Evolutionary conservation across 2,329 filamentous ascomycete genomes (phyloP), one percentile per base, ranked within the genome.

Genomic region (Aspergillus viridinutans): DNA sequence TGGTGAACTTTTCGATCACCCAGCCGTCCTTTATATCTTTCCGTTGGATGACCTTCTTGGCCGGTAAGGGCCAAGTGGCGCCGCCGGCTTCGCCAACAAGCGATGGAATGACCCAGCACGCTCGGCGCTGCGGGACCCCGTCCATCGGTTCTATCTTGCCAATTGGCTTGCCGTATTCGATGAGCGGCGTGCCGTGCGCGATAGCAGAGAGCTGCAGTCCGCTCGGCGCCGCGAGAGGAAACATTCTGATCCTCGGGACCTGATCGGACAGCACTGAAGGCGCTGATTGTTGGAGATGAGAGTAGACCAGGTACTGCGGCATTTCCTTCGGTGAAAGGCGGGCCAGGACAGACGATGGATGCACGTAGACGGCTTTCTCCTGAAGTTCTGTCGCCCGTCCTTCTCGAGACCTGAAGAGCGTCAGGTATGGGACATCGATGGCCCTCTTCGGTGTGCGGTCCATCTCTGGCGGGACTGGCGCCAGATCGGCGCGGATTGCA

Each of bases 351-450:
- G 92, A 96, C 0, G 88, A 85, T 0, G 94, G 92, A 71, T 97
- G 94, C 48, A 97, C 84, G 70, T 90, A 97, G 1, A 97, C 91
- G 32, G 87, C 86, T 55, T 83, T 82, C 53, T 90, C 85, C 29
- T 81, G 65, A 12, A 79, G 69, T 17, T 79, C 76, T 17, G 79
- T 73, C 21, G 69, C 67, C 12, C 70, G 68, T 1, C 73, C 70
- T 21, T 79, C 68, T 47, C 84, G 70, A 71, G 59, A 90, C 79
- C 91, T 87, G 63, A 92, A 85, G 4, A 99, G 85, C 0, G 94
- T 92, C 6, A 96, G 74, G 70, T 97, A 99, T 0, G 93, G 90
- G 2, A 97, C 90, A 64, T 97, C 92, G 62, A 94, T 95, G 1
- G 92, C 90, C n/a, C 92, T 85, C 52, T 85, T 86, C 0, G 92